phyloP scores from a whole-genome alignment of 1,284 basidiomycete genomes.

The Tremellales sp. region DNA sequence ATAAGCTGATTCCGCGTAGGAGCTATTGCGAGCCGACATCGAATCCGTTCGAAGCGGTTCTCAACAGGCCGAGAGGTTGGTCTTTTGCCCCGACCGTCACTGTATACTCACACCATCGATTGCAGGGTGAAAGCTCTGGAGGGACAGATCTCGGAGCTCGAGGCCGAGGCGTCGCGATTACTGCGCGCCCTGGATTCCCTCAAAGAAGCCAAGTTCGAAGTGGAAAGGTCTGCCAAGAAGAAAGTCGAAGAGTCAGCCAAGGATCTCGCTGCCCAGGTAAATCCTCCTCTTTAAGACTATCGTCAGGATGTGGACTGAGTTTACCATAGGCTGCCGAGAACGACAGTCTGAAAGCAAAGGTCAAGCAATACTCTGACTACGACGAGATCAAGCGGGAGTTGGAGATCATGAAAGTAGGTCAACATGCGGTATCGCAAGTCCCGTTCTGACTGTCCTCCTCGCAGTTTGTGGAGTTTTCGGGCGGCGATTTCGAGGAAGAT shows the following conservation, averaged over 20 bases:
- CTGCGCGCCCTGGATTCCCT: slow-evolving; percentile 66
- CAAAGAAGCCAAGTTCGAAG: slow-evolving; percentile 58
- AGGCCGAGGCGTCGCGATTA: slow-evolving; percentile 67
- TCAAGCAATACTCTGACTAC: slow-evolving; percentile 76
- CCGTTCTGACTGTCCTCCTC: neutral
- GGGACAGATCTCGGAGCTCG: slow-evolving; percentile 64
- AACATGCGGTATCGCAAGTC: neutral
- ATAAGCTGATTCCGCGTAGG: slow-evolving; percentile 53
- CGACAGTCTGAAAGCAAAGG: slow-evolving; percentile 61
- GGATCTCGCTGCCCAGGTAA: slow-evolving; percentile 60
- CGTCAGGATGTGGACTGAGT: neutral
- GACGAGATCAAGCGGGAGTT: slow-evolving; percentile 94
- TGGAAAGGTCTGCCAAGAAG: slow-evolving; percentile 55
- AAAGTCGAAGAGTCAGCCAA: slow-evolving; percentile 60
- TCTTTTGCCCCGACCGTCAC: neutral
- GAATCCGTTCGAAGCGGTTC: slow-evolving; percentile 78
- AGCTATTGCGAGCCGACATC: slow-evolving; percentile 86
- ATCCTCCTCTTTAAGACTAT: slow-evolving; percentile 3
- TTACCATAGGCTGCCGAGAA: slow-evolving; percentile 56
- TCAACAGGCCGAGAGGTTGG: slow-evolving; percentile 68
- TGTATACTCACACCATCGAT: slow-evolving; percentile 8
- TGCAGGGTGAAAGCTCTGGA: slow-evolving; percentile 67
- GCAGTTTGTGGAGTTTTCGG: slow-evolving; percentile 89
- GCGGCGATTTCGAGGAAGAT: slow-evolving; percentile 66
- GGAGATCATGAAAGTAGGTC: slow-evolving; percentile 87